phyloP scores from a whole-genome alignment of 768 basidiomycete genomes.

The Tylopilus intermedius region DNA sequence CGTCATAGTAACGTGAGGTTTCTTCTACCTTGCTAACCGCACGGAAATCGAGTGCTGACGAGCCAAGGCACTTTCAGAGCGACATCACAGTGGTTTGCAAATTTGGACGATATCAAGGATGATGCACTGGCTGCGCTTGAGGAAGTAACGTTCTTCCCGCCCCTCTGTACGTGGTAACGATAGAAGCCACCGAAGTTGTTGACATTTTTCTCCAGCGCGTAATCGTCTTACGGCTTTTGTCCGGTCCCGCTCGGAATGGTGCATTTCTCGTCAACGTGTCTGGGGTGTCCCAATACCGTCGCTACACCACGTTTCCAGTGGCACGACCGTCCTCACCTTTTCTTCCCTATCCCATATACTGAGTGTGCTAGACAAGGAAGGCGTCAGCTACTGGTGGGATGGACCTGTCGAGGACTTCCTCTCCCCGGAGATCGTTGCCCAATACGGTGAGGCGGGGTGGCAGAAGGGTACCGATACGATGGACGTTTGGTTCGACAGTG shows the following conservation, averaged over 20 bases:
- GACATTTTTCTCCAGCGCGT: conserved; percentile 48
- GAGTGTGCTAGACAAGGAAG: conserved; percentile 62
- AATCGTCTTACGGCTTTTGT: conserved; percentile 87
- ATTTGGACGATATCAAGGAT: conserved; percentile 79
- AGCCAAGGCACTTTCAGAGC: conserved; percentile 44
- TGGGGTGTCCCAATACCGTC: conserved; percentile 98
- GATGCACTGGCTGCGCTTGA: conserved; percentile 65
- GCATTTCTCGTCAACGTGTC: conserved; percentile 93
- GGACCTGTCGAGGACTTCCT: conserved; percentile 82
- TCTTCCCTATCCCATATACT: conserved; percentile 73
- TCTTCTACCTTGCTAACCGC: background rate
- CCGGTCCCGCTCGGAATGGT: conserved; percentile 92
- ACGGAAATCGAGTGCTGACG: background rate
- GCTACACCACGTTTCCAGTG: conserved; percentile 61
- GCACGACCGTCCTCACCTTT: conserved; percentile 58
- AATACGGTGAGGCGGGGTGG: conserved; percentile 49
- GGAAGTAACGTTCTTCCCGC: conserved; percentile 73
- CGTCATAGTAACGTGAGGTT: conserved; percentile 74
- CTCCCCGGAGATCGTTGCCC: conserved; percentile 48
- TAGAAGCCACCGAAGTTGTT: background rate
- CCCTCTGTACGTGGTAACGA: conserved; percentile 50
- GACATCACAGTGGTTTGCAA: conserved; percentile 97
- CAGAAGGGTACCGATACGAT: conserved; percentile 89
- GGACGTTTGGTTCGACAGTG: conserved; percentile 99
- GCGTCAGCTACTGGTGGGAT: conserved; percentile 88